Evolutionary conservation across 2,329 filamentous ascomycete species (phyloP).

Genomic region (Colletotrichum sp.): DNA sequence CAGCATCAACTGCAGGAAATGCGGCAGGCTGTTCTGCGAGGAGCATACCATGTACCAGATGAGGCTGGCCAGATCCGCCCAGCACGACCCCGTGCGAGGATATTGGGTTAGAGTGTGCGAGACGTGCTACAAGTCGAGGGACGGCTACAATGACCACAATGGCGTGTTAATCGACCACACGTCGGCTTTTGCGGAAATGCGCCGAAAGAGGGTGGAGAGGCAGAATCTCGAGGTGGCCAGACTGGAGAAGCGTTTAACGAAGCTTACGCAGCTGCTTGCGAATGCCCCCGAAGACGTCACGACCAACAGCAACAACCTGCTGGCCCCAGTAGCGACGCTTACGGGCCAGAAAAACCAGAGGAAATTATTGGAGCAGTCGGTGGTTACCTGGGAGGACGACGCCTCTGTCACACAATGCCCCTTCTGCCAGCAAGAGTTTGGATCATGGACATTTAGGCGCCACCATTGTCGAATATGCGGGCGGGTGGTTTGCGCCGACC

Average conservation of each 20-base stretch:
- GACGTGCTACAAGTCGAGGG: constrained; percentile 97
- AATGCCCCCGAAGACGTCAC: constrained; percentile 72
- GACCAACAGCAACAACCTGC: constrained; percentile 56
- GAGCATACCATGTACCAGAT: constrained; percentile 99
- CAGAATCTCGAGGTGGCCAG: constrained; percentile 87
- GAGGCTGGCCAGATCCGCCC: constrained; percentile 89
- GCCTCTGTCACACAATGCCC: constrained; percentile 80
- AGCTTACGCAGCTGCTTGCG: constrained; percentile 83
- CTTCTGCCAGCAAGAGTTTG: constrained; percentile 96
- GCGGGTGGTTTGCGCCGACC: constrained; percentile 89
- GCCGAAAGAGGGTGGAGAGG: constrained; percentile 81
- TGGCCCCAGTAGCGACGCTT: constrained; percentile 66
- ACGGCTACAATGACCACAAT: constrained; percentile 91
- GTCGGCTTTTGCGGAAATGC: constrained; percentile 70
- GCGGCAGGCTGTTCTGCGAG: constrained; percentile 92
- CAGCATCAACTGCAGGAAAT: constrained; percentile 91
- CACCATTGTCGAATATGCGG: constrained; percentile 97
- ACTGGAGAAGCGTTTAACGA: constrained; percentile 89
- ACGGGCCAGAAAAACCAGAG: constrained; percentile 75
- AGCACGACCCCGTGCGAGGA: constrained; percentile 87
- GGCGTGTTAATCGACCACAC: constrained; percentile 77
- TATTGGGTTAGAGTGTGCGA: constrained; percentile 96
- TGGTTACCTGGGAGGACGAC: constrained; percentile 97
- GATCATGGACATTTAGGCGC: constrained; percentile 87
- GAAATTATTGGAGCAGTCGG: constrained; percentile 85